These are phyloP conservation scores for Conticribra guillardii DNA, from an alignment of 108 stramenopile species.

Conservation along the genomic window DNA sequence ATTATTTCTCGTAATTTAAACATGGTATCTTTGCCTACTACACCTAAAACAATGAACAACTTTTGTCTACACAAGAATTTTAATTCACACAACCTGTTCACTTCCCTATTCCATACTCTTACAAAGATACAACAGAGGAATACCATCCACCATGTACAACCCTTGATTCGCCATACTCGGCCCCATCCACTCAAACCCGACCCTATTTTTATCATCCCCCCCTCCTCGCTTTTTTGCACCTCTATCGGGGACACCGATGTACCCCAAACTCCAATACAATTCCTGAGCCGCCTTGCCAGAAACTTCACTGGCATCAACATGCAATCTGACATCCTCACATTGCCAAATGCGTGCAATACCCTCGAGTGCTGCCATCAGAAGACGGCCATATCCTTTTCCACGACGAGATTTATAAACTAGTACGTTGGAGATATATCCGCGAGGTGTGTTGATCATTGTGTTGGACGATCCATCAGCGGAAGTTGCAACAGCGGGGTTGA, in stretches of 20 bases:
- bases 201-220: background rate
- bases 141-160: slow-evolving; percentile 63
- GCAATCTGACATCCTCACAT: slow-evolving; percentile 57
- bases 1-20: too few relatives aligned
- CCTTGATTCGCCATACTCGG: slow-evolving; percentile 44
- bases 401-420: slow-evolving; percentile 55
- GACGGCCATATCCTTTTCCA: slow-evolving; percentile 62
- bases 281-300: slow-evolving; percentile 54
- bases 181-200: slow-evolving; percentile 53
- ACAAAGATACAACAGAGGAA: slow-evolving; percentile 52
- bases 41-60: background rate
- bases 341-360: slow-evolving; percentile 70
- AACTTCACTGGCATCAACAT: slow-evolving; percentile 67
- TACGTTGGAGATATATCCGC: slow-evolving; percentile 71
- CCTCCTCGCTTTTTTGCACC: slow-evolving; percentile 1
- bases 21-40: too few relatives aligned
- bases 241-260: slow-evolving; percentile 47
- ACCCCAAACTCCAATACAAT: slow-evolving; percentile 63
- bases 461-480: background rate
- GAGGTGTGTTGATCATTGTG: background rate
- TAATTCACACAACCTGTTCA: background rate
- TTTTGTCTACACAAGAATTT: background rate
- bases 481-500: slow-evolving; percentile 76
- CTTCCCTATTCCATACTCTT: slow-evolving; percentile 19
- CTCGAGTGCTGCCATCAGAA: slow-evolving; percentile 68